phyloP scores from a whole-genome alignment of 352 stramenopile genomes.

The Phytophthora cryptogea region DNA sequence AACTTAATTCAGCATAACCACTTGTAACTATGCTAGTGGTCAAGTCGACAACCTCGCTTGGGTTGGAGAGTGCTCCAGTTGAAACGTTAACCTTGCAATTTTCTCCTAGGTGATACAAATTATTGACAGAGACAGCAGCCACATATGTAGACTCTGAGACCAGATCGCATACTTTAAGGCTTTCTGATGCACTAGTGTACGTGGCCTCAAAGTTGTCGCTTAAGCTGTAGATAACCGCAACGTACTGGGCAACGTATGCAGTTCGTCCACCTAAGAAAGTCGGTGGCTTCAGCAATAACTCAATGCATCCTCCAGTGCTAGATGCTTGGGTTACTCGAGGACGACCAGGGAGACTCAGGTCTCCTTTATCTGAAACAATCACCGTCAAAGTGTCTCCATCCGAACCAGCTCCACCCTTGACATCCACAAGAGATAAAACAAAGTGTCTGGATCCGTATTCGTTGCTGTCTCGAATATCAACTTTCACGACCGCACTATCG shows the following conservation, averaged over 20 bases:
- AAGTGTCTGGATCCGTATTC: constrained; percentile 41
- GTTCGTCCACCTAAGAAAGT: constrained; percentile 31
- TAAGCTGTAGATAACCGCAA: constrained; percentile 5
- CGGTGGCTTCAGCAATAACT: constrained; percentile 24
- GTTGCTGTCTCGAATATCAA: constrained; percentile 34
- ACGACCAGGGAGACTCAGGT: constrained; percentile 43
- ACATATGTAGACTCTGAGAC: constrained; percentile 34
- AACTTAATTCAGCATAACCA: constrained; percentile 34
- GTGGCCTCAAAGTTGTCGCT: neutral
- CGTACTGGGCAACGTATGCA: constrained; percentile 21
- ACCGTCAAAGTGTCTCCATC: constrained; percentile 23
- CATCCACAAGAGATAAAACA: constrained; percentile 29
- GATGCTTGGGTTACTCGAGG: constrained; percentile 8
- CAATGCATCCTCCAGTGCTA: constrained; percentile 38
- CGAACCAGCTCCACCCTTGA: constrained; percentile 30
- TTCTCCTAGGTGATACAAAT: constrained; percentile 29
- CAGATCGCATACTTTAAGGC: constrained; percentile 24
- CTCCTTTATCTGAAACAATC: constrained; percentile 41
- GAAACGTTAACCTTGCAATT: constrained; percentile 14
- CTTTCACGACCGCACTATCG: neutral
- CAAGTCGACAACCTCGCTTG: constrained; percentile 28
- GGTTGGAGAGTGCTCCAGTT: constrained; percentile 30
- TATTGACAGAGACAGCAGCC: constrained; percentile 25
- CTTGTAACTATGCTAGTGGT: constrained; percentile 15
- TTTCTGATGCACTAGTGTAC: neutral